Base-by-base conservation (phyloP, 2,329 filamentous ascomycete genomes). In the Sclerotinia minor region DNA sequence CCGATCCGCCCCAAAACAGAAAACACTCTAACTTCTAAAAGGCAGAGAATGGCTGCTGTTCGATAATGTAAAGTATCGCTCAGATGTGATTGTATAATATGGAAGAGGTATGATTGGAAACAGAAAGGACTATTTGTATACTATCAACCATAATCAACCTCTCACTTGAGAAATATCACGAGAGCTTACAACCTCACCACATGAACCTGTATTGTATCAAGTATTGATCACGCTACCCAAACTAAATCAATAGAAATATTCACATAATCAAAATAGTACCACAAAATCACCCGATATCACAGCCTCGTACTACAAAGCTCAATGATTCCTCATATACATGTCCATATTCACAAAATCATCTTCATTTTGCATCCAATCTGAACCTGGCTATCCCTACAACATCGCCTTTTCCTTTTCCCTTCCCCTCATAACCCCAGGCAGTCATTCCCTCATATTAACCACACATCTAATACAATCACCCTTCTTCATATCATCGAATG, bases 391-490 rank as follows among this genome's bases (percentile, higher is more conserved):
- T 53, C 29, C 9, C 47, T 35, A 65, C 44, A 65, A 50, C 29
- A 26, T 65, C 6, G 63, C 52, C 29, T 26, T 49, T 38, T 32
- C 26, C 9, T n/a, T 65, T 55, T 26, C 52, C 26, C 38, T 38
- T 38, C 21, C 52, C 26, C 38, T 38, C 3, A 21, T 13, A n/a
- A 15, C 6, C 3, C 5, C 11, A n/a, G 32, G 17, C 0, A 65
- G 64, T 65, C 53, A 65, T 55, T 74, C 74, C 47, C 73, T 71
- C 85, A 88, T 88, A 74, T 86, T 87, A 65, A 97, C 91, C 13
- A 98, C 95, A 74, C 92, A 96, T 72, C 95, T 92, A 77, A 99
- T 97, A 81, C 95, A 99, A 81, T 98, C 94, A 69, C 95, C 95
- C 69, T 88, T 85, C 85, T 97, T 96, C 95, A 99, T 99, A 75